Evolutionary conservation across 441 rosid genomes (phyloP).

Genomic region (Populus hybrid): DNA sequence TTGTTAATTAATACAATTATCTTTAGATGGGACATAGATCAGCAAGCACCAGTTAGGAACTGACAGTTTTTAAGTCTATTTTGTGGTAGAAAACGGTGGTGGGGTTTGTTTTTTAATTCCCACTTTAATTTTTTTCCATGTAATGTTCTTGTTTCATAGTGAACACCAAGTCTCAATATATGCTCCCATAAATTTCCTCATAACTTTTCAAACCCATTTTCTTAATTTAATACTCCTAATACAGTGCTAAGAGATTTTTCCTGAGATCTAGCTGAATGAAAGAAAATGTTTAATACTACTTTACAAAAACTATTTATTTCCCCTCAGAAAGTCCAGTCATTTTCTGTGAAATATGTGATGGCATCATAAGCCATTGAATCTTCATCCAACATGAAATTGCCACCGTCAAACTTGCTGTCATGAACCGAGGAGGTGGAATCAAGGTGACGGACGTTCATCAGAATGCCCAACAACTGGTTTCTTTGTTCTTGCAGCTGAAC

Average conservation of each 20-base stretch:
- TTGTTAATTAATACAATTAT: no score
- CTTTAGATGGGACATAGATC: no score
- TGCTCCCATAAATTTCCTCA: neutral
- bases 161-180: neutral
- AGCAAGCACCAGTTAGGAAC: no score
- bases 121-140: no score
- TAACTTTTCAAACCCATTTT: neutral
- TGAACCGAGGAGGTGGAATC: neutral
- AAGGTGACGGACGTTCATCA: slow-evolving; percentile 12
- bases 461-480: slow-evolving; percentile 25
- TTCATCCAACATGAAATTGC: slow-evolving; percentile 5
- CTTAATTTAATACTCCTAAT: neutral
- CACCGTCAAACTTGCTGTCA: neutral
- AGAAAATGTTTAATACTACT: neutral
- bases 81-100: no score
- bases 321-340: slow-evolving; percentile 20
- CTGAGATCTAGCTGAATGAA: neutral
- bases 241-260: neutral
- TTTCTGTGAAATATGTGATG: slow-evolving; percentile 1
- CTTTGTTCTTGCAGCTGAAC: slow-evolving; percentile 23
- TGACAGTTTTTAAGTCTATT: no score
- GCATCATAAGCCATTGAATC: slow-evolving; percentile 15
- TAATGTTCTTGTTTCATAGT: neutral
- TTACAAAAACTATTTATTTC: neutral
- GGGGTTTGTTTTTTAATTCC: no score